Evolutionary conservation across 139 green algal genomes (phyloP).

Genomic region (Auxenochlorella pyrenoidosa): DNA sequence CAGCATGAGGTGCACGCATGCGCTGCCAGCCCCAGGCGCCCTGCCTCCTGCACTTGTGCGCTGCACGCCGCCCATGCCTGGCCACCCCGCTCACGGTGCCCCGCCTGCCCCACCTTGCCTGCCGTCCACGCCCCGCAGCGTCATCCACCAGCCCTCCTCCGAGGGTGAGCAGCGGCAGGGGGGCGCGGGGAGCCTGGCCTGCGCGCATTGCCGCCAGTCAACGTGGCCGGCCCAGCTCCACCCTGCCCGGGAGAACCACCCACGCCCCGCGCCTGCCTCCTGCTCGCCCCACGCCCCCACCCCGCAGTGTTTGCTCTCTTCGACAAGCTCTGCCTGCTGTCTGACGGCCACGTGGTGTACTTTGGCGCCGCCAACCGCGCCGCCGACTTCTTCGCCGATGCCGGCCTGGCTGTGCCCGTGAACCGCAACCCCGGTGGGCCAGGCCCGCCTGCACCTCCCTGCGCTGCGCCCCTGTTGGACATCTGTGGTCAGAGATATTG

Average conservation of each 20-base stretch:
- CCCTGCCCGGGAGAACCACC: too few species aligned
- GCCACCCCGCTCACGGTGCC: neutral
- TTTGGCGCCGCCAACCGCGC: constrained; percentile 60
- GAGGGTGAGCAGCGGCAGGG: constrained; percentile 37
- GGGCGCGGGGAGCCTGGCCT: neutral
- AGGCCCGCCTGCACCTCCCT: too few species aligned
- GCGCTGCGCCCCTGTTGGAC: too few species aligned
- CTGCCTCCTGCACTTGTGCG: too few species aligned
- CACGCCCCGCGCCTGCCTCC: neutral
- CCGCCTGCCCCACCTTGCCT: neutral
- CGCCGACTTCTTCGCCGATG: constrained; percentile 63
- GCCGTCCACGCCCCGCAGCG: neutral
- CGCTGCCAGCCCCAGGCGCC: too few species aligned
- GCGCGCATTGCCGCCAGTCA: too few species aligned
- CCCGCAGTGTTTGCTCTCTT: constrained; percentile 59
- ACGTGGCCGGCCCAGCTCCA: too few species aligned
- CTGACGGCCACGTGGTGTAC: constrained; percentile 58
- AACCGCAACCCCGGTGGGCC: constrained; percentile 47
- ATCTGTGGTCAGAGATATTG: too few species aligned
- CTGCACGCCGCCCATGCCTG: too few species aligned
- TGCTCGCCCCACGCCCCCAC: neutral
- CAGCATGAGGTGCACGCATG: too few species aligned
- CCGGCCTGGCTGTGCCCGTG: constrained; percentile 64
- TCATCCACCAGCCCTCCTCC: constrained; percentile 74
- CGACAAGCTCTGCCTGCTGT: constrained; percentile 66